Percentiles rank a stretch among this genome's conserved stretches.
These are phyloP conservation scores for Mycena polygramma DNA, from an alignment of 768 basidiomycete genomes.

Conservation along the genomic window DNA sequence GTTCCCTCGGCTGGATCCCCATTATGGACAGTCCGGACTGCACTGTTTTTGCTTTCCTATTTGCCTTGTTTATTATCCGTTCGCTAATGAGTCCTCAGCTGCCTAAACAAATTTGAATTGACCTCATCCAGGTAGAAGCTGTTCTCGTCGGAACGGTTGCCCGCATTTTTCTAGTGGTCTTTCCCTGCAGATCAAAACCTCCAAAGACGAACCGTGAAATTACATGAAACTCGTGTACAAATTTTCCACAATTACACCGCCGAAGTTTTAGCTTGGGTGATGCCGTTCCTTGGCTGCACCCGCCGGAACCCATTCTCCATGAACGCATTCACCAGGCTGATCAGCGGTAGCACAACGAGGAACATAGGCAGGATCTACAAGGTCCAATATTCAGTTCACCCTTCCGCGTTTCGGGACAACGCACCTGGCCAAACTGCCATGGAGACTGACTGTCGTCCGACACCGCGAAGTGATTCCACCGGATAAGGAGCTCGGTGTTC, in stretches of 20 bases:
- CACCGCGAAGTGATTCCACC: slow-evolving; percentile 25
- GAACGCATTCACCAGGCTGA: slow-evolving; percentile 9
- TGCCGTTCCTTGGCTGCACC: neutral
- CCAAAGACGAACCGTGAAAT: too few relatives aligned
- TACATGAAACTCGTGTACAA: too few relatives aligned
- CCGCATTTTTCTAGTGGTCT: too few relatives aligned
- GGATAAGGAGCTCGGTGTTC: slow-evolving; percentile 32
- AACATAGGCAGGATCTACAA: slow-evolving; percentile 16
- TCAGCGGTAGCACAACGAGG: slow-evolving; percentile 6
- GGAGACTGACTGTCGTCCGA: slow-evolving; percentile 5
- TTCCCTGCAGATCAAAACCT: too few relatives aligned
- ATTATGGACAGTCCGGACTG: too few relatives aligned
- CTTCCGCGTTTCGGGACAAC: neutral
- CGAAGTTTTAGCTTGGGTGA: neutral
- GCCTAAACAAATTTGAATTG: too few relatives aligned
- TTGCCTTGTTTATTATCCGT: too few relatives aligned
- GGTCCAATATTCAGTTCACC: neutral
- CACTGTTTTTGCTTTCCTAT: too few relatives aligned
- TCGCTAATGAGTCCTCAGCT: too few relatives aligned
- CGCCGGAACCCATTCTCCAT: slow-evolving; percentile 7
- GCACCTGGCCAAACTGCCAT: slow-evolving; percentile 35
- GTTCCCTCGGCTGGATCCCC: too few relatives aligned
- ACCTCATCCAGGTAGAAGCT: too few relatives aligned
- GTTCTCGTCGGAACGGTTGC: too few relatives aligned
- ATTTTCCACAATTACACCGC: neutral